A percentile compares a stretch with the other conserved stretches of the same genome.
These are phyloP conservation scores for Castanea sativa DNA, from an alignment of 306 rosid genomes.

Conservation along the genomic window DNA sequence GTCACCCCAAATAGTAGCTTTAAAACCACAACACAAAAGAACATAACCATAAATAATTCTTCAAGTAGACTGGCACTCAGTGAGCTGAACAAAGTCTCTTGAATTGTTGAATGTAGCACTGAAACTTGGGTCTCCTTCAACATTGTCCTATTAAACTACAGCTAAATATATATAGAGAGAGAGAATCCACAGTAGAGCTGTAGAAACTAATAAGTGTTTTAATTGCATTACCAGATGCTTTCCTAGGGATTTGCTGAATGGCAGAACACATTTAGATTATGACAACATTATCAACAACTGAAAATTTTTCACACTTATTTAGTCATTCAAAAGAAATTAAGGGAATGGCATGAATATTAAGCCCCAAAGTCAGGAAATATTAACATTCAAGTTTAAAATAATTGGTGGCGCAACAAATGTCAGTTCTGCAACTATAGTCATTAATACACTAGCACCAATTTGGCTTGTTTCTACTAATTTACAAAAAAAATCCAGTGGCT, in stretches of 20 bases:
- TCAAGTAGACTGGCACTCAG: too few species aligned
- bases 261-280: background rate
- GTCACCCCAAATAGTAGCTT: background rate
- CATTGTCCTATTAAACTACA: too few species aligned
- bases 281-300: background rate
- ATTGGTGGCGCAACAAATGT: background rate
- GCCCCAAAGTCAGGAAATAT: background rate
- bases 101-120: background rate
- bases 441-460: background rate
- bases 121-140: background rate
- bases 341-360: background rate
- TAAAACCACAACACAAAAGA: background rate
- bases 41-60: background rate
- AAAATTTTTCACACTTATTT: background rate
- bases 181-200: too few species aligned
- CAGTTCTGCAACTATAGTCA: conserved; percentile 2
- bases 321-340: background rate
- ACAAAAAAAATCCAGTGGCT: background rate
- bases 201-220: background rate
- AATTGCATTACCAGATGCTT: background rate
- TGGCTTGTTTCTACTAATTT: background rate
- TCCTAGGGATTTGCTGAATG: background rate
- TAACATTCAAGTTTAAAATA: background rate
- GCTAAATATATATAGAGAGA: too few species aligned
- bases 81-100: background rate